A percentile compares a stretch with the other conserved stretches of the same genome.
These are phyloP conservation scores for Lolium perenne DNA, from an alignment of 176 grass and related monocot genomes.

Conservation along the genomic window DNA sequence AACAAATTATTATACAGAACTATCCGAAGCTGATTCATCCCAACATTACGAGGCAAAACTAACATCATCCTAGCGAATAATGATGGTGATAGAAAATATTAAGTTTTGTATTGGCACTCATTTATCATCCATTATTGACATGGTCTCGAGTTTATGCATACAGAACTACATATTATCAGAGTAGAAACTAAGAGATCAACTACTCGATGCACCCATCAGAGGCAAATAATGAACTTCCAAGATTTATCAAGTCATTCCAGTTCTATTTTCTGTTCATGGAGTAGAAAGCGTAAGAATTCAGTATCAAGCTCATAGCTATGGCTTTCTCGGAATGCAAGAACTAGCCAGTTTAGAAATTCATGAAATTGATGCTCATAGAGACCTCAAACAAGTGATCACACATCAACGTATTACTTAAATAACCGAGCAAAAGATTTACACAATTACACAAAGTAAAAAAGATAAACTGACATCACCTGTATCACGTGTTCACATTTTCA, in stretches of 20 bases:
- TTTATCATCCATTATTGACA: not conserved
- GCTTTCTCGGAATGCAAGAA: too few relatives aligned
- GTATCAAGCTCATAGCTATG: not conserved
- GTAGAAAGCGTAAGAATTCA: not conserved
- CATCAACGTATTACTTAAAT: not conserved
- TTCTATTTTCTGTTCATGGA: not conserved
- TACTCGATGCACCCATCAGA: too few relatives aligned
- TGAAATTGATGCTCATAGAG: not conserved
- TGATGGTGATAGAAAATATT: not conserved
- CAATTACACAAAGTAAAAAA: not conserved
- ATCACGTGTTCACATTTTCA: not conserved
- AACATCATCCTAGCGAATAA: not conserved
- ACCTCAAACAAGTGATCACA: not conserved
- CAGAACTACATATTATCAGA: not conserved
- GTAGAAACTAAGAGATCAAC: too few relatives aligned
- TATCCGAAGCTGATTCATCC: not conserved
- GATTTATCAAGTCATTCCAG: not conserved
- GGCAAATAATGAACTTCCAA: not conserved
- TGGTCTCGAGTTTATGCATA: not conserved
- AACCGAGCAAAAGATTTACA: not conserved
- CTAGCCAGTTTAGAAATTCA: not conserved
- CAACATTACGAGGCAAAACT: not conserved
- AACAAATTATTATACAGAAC: too few relatives aligned
- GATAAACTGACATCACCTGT: not conserved
- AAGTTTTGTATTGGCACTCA: not conserved